Base-by-base conservation (phyloP, 2,329 filamentous ascomycete species). In the Lecanicillium sp. region DNA sequence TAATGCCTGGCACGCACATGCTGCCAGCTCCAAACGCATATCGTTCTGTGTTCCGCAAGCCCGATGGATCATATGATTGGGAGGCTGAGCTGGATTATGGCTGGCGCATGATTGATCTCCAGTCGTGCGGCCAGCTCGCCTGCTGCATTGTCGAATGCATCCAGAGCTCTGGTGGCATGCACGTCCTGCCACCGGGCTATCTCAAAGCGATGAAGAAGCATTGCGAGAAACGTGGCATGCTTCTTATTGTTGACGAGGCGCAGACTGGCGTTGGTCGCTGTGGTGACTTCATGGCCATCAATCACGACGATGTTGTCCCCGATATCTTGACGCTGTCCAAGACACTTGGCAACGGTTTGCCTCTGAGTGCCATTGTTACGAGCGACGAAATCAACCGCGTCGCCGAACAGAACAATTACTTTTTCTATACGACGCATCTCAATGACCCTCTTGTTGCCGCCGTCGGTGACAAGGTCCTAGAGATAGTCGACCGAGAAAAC, bases 71-170 rank as follows among this genome's bases (percentile, higher is more conserved):
- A 0, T 72, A 80, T 44, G 75, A 80, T 48, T 81, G 75, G 75
- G 64, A 75, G 43, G 68, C 71, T 0, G 78, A 81, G 50, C 58
- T 81, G 3, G 64, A 75, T 14, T 78, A 72, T 44, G 75, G 75
- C 4, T 83, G 75, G 66, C 60, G 62, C 14, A 60, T 82, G 56
- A 62, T 83, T 15, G 77, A 83, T 43, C 62, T 67, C 32, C 69
- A 74, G 39, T 75, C 68, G 1, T 71, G 67, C 40, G 78, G 78
- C 0, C 80, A 75, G 0, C 63, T 83, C 1, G 78, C 78, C 1
- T 78, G 78, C 2, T 71, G 75, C 38, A 78, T 83, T 39, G 60
- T 83, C 35, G 77, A 83, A 53, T 74, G 71, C 13, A 79, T 82
- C 28, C 65, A 77, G 9, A 73, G 70, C 18, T 62, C 65, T 1